Base-by-base conservation (phyloP, 768 basidiomycete genomes). In the Boletus rex-veris region DNA sequence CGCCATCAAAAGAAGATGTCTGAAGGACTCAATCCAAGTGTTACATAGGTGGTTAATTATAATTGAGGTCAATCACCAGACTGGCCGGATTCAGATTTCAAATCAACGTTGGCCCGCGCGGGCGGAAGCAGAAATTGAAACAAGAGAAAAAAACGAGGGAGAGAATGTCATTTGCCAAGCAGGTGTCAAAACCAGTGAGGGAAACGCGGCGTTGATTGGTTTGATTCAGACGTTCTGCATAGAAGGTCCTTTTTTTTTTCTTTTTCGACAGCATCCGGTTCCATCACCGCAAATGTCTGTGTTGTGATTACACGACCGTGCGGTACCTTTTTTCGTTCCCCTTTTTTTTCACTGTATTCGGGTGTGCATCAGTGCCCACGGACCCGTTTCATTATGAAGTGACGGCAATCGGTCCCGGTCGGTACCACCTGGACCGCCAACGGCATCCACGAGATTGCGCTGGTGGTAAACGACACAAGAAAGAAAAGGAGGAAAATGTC, bases 321-420 rank as follows among this genome's bases (percentile, higher is more conserved):
- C 5, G 40, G 9, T 1, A 18, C 9, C n/a, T 28, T 18, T 28
- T 16, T 10, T 4, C 6, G 19, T 39, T 11, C 18, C 21, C 15
- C 5, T 19, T 56, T 57, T 42, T 33, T 40, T 45, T 33, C 35
- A 24, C 45, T n/a, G 28, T 42, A 24, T 35, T 31, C 30, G 52
- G 39, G 19, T 21, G 35, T 36, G 26, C 15, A 37, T 26, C 35
- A 37, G 50, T 28, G 37, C 38, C 21, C 3, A 24, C 48, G 48
- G 45, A 45, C 16, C 60, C 57, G 45, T 45, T 33, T 48, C 28
- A 45, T 57, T 56, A 51, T 53, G 11, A 59, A 30, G 21, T 21
- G 7, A 53, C 48, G 48, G 50, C 53, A 48, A 56, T 31, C 59
- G 54, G 59, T 33, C 16, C 59, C 60, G 49, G 45, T 61, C 44